Conservation (phyloP, 495 filamentous ascomycete species). For the Hypoxylon fuscum region DNA sequence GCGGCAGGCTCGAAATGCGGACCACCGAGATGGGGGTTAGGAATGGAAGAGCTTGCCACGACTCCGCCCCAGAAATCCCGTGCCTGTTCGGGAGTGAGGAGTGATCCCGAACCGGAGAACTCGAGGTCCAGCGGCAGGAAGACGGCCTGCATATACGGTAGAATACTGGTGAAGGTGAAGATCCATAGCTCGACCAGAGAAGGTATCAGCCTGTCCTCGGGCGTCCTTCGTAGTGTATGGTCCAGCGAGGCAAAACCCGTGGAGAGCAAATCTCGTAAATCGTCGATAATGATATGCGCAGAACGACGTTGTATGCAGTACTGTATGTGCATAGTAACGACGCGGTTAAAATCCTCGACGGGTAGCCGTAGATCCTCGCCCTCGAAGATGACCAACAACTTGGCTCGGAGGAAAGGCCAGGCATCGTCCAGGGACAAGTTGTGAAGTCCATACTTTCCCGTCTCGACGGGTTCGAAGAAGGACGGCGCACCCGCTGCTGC, state of each 20-base stretch:
- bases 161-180: constrained; percentile 84
- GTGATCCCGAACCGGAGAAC: constrained; percentile 81
- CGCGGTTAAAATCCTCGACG: constrained; percentile 92
- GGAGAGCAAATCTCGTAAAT: constrained; percentile 78
- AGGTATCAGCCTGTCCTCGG: constrained; percentile 85
- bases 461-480: constrained; percentile 58
- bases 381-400: constrained; percentile 90
- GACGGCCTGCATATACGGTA: constrained; percentile 96
- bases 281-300: constrained; percentile 76
- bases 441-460: constrained; percentile 71
- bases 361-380: constrained; percentile 89
- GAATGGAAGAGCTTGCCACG: constrained; percentile 36
- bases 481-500: constrained; percentile 47
- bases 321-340: constrained; percentile 82
- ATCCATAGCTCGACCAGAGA: constrained; percentile 94
- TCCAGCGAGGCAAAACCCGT: constrained; percentile 90
- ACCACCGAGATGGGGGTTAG: constrained; percentile 22
- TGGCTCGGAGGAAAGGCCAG: constrained; percentile 93
- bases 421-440: constrained; percentile 90
- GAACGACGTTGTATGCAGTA: constrained; percentile 74
- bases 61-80: constrained; percentile 87
- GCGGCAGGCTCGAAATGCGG: constrained; percentile 43
- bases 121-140: constrained; percentile 95
- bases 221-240: constrained; percentile 75
- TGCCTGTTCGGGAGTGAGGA: constrained; percentile 79